Evolutionary conservation across 2,329 filamentous ascomycete genomes (phyloP).

Genomic region (Podosphaera fusca): DNA sequence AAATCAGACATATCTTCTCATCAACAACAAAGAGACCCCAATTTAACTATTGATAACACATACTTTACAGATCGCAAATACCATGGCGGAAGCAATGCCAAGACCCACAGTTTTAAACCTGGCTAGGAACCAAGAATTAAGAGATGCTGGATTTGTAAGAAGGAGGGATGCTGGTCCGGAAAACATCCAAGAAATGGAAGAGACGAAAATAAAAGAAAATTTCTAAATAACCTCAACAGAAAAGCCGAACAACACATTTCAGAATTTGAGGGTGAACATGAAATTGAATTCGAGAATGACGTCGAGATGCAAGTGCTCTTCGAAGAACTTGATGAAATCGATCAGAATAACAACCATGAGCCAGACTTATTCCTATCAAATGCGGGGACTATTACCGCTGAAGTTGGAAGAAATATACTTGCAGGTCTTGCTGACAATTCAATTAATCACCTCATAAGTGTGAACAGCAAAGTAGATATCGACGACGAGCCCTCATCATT

Average conservation of each 20-base stretch:
- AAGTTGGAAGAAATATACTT: background rate
- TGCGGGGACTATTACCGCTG: background rate
- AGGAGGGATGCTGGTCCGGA: background rate
- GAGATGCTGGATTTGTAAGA: background rate
- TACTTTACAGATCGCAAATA: no score
- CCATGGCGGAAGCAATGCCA: background rate
- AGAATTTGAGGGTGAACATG: background rate
- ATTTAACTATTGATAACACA: no score
- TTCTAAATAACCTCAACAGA: background rate
- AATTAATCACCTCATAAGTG: background rate
- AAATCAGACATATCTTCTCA: no score
- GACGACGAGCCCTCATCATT: background rate
- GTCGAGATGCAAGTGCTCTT: background rate
- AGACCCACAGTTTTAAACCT: background rate
- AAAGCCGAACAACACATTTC: background rate
- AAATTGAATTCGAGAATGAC: background rate
- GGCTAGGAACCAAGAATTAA: background rate
- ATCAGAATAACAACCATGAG: background rate
- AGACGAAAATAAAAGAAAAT: background rate
- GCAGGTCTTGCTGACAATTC: background rate
- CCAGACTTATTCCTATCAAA: background rate
- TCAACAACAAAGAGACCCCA: no score
- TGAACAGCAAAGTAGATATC: background rate
- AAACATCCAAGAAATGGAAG: background rate
- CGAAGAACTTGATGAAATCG: background rate